Percentiles rank a stretch among this genome's conserved stretches.
These are phyloP conservation scores for Thinopyrum elongatum DNA, from an alignment of 176 grass and related monocot genomes.

Conservation along the genomic window DNA sequence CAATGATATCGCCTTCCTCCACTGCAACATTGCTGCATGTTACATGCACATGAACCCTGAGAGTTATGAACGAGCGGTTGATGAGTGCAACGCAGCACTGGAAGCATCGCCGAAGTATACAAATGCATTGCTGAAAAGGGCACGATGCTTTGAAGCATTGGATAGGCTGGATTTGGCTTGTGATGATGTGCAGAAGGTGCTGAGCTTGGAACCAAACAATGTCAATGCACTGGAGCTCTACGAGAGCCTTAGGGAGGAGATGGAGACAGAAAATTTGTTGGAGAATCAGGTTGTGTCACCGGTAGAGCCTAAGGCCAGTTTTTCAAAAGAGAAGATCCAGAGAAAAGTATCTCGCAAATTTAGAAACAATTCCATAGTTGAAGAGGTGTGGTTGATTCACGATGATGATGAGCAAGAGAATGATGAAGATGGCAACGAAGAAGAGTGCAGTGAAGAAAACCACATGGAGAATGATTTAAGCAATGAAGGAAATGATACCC, in stretches of 20 bases:
- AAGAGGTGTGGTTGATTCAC: conserved; percentile 49
- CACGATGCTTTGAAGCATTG: conserved; percentile 70
- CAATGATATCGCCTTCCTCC: conserved; percentile 52
- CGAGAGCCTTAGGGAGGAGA: conserved; percentile 51
- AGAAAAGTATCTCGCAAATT: conserved; percentile 57
- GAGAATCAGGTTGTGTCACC: conserved; percentile 30
- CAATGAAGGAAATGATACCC: neutral
- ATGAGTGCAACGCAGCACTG: conserved; percentile 56
- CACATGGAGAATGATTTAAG: neutral
- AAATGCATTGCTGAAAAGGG: conserved; percentile 69
- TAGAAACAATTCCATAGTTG: conserved; percentile 46
- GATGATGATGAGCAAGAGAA: conserved; percentile 19
- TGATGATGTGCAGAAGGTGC: conserved; percentile 43
- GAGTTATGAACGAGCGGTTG: conserved; percentile 56
- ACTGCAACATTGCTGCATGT: conserved; percentile 63
- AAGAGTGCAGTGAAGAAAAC: neutral
- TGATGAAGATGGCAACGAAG: neutral
- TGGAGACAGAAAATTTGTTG: conserved; percentile 41
- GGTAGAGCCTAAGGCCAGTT: conserved; percentile 1
- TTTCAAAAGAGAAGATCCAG: conserved; percentile 51
- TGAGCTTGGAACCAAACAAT: conserved; percentile 67
- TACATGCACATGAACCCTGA: conserved; percentile 74
- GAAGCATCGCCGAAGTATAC: conserved; percentile 53
- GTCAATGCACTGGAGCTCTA: conserved; percentile 51
- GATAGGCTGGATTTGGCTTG: conserved; percentile 59